Conservation (phyloP, 2,329 filamentous ascomycete genomes). For the Colletotrichum scovillei region DNA sequence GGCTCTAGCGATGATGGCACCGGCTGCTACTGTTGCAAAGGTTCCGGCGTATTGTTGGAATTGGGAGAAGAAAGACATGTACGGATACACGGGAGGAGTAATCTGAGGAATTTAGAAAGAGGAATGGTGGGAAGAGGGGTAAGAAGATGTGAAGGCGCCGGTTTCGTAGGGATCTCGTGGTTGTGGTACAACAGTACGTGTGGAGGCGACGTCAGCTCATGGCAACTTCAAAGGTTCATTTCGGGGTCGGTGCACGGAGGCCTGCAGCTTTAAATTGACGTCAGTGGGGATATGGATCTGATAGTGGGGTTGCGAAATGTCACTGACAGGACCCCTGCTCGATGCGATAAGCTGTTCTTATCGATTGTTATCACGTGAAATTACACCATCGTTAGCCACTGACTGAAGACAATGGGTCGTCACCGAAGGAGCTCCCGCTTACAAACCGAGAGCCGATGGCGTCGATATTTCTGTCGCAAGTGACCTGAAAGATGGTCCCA, state of each 20-base stretch:
- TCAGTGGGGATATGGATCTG: conserved; percentile 16
- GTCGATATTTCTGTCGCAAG: neutral
- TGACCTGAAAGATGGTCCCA: neutral
- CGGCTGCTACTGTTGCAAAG: conserved; percentile 13
- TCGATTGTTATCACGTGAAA: conserved; percentile 34
- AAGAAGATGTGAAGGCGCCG: neutral
- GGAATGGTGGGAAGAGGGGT: neutral
- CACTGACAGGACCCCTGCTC: neutral
- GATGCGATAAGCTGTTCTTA: neutral
- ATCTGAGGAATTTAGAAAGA: neutral
- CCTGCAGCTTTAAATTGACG: conserved; percentile 30
- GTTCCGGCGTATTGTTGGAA: conserved; percentile 20
- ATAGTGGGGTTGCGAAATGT: neutral
- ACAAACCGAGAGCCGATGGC: conserved; percentile 21
- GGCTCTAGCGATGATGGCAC: conserved; percentile 14
- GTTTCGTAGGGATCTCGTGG: neutral
- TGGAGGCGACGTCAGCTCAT: conserved; percentile 27
- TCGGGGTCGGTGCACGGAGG: conserved; percentile 20
- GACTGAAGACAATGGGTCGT: conserved; percentile 19
- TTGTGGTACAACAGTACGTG: neutral
- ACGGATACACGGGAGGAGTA: neutral
- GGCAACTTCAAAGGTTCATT: neutral
- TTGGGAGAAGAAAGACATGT: conserved; percentile 15
- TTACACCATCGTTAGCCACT: conserved; percentile 29
- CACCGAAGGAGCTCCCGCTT: conserved; percentile 19